Evolutionary conservation across 805 yeast species (phyloP), one percentile per base, ranked within the genome.

Genomic region (Schwanniomyces sp.): DNA sequence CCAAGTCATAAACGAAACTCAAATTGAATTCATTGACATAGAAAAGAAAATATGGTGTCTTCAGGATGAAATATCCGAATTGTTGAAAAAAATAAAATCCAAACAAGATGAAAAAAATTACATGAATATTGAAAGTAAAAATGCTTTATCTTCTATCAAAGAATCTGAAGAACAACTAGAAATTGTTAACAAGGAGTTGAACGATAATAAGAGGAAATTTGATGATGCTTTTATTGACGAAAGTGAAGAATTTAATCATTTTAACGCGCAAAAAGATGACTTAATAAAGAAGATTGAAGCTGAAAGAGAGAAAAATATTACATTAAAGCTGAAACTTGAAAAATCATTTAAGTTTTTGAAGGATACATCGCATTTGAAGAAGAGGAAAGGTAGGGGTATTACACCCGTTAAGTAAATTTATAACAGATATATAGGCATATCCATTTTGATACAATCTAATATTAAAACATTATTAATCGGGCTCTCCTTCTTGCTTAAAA

Each of bases 381-480:
- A 71, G 46, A 47, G 77, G 11, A 72, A 72, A 53, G 74, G 74
- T 2, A 58, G 78, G 44, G 73, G 71, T 1, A 36, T 59, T 10
- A 69, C 76, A 2, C 76, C 74, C 38, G 57, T 56, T 36, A 43
- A 27, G 41, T n/a, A 41, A 34, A 5, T 34, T 18, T 65, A 79
- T 50, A 83, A 55, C 43, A 69, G 67, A 57, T 82, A 91, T 17
- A 94, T 81, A 21, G 96, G 96, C 81, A 90, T 88, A 50, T 83
- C 85, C 39, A 84, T 76, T 16, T 75, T 74, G 14, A 75, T 65
- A 9, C 92, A 91, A 68, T 94, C 96, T 34, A 91, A 74, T 0
- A 92, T 68, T 53, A 88, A 74, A 44, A 88, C 74, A 62, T 94
- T 94, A 62, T 90, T 91, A 34, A 91, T 74, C 2, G 97, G 96